Base-by-base conservation (phyloP, 1,139 yeast genomes). In the Geotrichum klebahnii region DNA sequence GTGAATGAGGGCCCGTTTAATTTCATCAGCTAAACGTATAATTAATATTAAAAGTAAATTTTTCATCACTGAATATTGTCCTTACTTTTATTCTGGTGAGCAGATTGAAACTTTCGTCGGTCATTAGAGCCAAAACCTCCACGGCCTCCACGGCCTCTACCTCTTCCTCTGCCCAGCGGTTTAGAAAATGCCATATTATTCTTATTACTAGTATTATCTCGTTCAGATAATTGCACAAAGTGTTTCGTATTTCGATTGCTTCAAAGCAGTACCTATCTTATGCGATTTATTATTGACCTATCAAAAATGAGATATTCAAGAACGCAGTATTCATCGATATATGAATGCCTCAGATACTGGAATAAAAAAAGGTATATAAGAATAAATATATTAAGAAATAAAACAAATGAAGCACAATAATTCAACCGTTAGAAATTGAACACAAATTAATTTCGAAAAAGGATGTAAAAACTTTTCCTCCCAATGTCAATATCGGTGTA, bases 1-100 rank as follows among this genome's bases (percentile, higher is more conserved):
- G 62, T 88, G 95, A 1, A 80, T 77, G 58, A 90, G 76, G 10
- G 94, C 83, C 63, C 78, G 79, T 62, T 84, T 82, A 60, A 89
- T 89, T 57, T 86, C 94, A 14, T 68, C 73, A 17, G 59, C 69
- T 46, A 38, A 36, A n/a, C 28, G 35, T 14, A 22, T 8, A 35
- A 17, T 29, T 26, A 10, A 3, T 10, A 1, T 8, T 34, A 44
- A 37, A 31, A 45, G 33, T 14, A 33, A 43, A 19, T 26, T 36
- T 19, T 33, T 28, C 28, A 26, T 17, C n/a, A n/a, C n/a, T n/a
- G n/a, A n/a, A n/a, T 17, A 29, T 28, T 5, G 16, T 32, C n/a
- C 26, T 41, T 20, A 14, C 22, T 33, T 22, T 33, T 43, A 17
- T 19, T 48, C 24, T 48, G 43, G 20, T 48, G 39, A n/a, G 41